Evolutionary conservation across 225 moss, liverwort and hornwort species (phyloP), one percentile per base, ranked within the genome.

Genomic region (Bryum argenteum): DNA sequence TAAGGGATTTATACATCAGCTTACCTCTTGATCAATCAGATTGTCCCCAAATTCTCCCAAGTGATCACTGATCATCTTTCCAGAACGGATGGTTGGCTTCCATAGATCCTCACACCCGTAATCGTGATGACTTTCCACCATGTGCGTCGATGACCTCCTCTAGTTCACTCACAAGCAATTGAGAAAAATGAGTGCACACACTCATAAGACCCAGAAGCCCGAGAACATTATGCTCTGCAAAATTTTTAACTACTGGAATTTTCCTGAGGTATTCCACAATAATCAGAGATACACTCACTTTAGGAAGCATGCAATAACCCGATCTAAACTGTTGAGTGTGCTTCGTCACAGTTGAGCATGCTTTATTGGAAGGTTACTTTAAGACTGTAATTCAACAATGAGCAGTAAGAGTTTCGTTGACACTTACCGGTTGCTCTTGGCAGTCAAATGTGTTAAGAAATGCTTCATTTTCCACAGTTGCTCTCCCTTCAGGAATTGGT

Each of bases 361-460:
- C 33, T 33, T 0, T 33, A 4, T 33, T 5, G 7, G 33, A 33
- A 33, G 33, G 33, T 33, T 33, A 6, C 33, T 33, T 4, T 33
- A 33, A n/a, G 33, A 33, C 5, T 33, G 33, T 33, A 33, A 33
- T 33, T 4, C 42, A 65, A 42, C 56, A 19, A 73, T 24, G 58
- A 65, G 24, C 67, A 2, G 39, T 19, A n/a, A 51, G 21, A 66
- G 59, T 33, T 22, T 71, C 37, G 23, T 20, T 65, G 56, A 15
- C 33, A 11, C 26, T 14, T 70, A 79, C 83, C 68, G 75, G 75
- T 65, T 75, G 64, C 60, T 79, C 79, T n/a, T 83, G 76, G 47
- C 76, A 75, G 44, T 83, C 79, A 37, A 79, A 83, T 19, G 72
- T 68, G 18, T 76, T 58, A 1, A 79, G 65, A 48, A 83, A 79